Conservation (phyloP, 148 eudicot genomes). For the Gaultheria prostrata region DNA sequence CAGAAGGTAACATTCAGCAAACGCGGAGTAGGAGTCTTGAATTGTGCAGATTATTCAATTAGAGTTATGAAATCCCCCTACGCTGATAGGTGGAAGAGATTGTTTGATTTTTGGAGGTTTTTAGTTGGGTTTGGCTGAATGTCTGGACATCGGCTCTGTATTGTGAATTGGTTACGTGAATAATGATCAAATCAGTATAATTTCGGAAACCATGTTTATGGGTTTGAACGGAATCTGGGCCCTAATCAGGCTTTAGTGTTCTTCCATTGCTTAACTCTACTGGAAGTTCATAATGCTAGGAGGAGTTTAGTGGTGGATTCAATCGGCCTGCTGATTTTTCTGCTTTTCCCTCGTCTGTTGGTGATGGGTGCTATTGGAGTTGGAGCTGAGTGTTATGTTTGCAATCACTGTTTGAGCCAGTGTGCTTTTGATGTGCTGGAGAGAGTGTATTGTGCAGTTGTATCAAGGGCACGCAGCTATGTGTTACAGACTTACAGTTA, state of each 20-base stretch:
- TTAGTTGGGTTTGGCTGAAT: background rate
- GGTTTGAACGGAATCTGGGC: background rate
- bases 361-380: background rate
- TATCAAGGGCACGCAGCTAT: background rate
- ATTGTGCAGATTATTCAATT: background rate
- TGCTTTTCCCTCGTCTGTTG: background rate
- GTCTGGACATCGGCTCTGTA: background rate
- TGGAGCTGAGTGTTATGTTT: background rate
- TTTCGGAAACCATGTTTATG: background rate
- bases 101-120: background rate
- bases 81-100: background rate
- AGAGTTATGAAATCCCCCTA: background rate
- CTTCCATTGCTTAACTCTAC: background rate
- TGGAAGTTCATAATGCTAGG: background rate
- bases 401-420: background rate
- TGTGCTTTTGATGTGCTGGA: background rate
- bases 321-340: background rate
- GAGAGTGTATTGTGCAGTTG: background rate
- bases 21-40: background rate
- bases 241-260: background rate
- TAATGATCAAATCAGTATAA: background rate
- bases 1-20: background rate
- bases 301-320: background rate
- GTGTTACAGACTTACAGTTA: background rate
- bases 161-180: background rate